phyloP scores from a whole-genome alignment of 2,329 filamentous ascomycete species.

The Stemphylium vesicarium region DNA sequence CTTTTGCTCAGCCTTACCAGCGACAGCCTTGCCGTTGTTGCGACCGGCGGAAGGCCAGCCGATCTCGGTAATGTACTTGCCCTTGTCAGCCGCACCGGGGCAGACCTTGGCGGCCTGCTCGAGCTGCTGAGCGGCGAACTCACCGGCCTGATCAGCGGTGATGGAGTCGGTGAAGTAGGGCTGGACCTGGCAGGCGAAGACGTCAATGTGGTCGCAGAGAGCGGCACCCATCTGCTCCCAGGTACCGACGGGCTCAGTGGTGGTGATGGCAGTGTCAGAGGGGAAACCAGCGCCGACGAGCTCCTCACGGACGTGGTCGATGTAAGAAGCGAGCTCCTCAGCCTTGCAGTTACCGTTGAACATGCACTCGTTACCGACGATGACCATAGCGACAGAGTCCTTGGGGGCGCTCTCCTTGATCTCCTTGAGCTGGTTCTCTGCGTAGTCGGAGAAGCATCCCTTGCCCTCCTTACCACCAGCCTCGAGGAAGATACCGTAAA shows the following conservation, averaged over 20 bases:
- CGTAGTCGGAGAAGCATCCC: conserved; percentile 55
- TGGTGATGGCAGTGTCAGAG: conserved; percentile 71
- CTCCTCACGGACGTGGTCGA: conserved; percentile 68
- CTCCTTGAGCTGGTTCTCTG: conserved; percentile 74
- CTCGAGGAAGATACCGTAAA: conserved; percentile 87
- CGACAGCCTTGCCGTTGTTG: conserved; percentile 74
- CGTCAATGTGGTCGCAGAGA: conserved; percentile 77
- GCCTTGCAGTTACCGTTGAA: conserved; percentile 74
- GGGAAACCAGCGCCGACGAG: conserved; percentile 72
- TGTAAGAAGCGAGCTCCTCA: conserved; percentile 70
- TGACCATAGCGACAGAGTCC: conserved; percentile 77
- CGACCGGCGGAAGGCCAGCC: conserved; percentile 81
- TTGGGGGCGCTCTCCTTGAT: conserved; percentile 74
- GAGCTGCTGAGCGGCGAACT: conserved; percentile 77
- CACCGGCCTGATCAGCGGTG: conserved; percentile 69
- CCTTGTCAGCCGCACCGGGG: conserved; percentile 62
- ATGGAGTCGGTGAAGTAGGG: conserved; percentile 86
- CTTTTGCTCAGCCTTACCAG: conserved; percentile 71
- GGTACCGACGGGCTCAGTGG: conserved; percentile 82
- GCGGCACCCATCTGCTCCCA: conserved; percentile 67
- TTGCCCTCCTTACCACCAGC: conserved; percentile 57
- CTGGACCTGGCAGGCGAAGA: conserved; percentile 87
- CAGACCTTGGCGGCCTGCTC: conserved; percentile 73
- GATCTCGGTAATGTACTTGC: conserved; percentile 83
- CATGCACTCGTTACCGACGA: conserved; percentile 90